phyloP scores from a whole-genome alignment of 805 yeast species.

The Kazachstania viticola region DNA sequence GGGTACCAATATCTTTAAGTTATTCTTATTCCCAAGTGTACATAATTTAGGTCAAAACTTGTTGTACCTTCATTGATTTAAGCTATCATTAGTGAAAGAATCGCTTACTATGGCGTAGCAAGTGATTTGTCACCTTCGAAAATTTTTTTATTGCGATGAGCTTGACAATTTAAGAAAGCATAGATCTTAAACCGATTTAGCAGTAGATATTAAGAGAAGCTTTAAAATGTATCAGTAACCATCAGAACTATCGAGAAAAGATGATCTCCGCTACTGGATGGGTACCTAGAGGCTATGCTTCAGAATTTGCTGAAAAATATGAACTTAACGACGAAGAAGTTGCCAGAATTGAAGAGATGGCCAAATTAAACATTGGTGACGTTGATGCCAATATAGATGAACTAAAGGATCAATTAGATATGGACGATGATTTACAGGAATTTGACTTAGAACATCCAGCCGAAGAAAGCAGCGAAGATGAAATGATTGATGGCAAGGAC shows the following conservation, averaged over 20 bases:
- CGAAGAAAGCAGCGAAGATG: too few species aligned
- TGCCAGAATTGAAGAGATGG: constrained; percentile 79
- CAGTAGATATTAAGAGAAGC: neutral
- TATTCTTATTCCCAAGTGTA: neutral
- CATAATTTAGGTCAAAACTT: too few species aligned
- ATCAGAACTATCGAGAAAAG: neutral
- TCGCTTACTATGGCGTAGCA: too few species aligned
- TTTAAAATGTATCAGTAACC: neutral
- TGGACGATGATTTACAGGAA: constrained; percentile 80
- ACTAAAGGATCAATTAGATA: constrained; percentile 43
- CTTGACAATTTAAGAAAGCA: constrained; percentile 1
- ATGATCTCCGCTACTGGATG: constrained; percentile 90
- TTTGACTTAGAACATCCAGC: constrained; percentile 76
- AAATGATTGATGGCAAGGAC: too few species aligned
- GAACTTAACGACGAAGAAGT: constrained; percentile 86
- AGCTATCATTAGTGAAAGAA: too few species aligned
- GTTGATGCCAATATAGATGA: constrained; percentile 9
- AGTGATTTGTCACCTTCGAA: too few species aligned
- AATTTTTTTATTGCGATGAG: constrained; percentile 9
- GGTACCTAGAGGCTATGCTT: constrained; percentile 94
- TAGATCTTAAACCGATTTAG: too few species aligned
- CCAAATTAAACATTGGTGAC: constrained; percentile 54
- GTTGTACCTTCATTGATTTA: too few species aligned
- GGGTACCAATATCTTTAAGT: neutral
- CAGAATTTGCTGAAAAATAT: constrained; percentile 83